Percentiles rank a stretch among this genome's conserved stretches.
Evolutionary conservation across 2,329 filamentous ascomycete species (phyloP).

Genomic region (Diaporthe citrichinensis): DNA sequence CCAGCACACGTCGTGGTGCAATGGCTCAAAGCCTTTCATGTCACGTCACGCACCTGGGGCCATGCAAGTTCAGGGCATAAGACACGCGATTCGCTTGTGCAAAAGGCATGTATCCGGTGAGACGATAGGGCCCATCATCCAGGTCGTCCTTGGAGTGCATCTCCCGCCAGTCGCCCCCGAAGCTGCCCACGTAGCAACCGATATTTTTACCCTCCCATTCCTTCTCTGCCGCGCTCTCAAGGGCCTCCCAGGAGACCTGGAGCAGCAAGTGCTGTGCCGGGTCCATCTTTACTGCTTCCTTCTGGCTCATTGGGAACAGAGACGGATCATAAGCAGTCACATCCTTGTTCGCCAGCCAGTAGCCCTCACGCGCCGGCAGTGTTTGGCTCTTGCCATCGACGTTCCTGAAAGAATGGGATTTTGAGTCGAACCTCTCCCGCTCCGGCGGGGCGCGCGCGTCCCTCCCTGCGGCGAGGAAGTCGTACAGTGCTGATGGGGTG

Average conservation of each 20-base stretch:
- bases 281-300: slow-evolving; percentile 15
- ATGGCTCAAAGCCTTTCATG: neutral
- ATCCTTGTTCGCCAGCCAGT: slow-evolving; percentile 26
- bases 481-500: slow-evolving; percentile 49
- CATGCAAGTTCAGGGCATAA: slow-evolving; percentile 52
- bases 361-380: slow-evolving; percentile 44
- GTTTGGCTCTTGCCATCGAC: slow-evolving; percentile 53
- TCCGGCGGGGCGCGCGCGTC: slow-evolving; percentile 44
- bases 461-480: slow-evolving; percentile 50
- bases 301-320: neutral
- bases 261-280: slow-evolving; percentile 26
- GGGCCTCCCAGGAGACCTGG: slow-evolving; percentile 30
- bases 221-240: slow-evolving; percentile 44
- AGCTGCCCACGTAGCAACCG: slow-evolving; percentile 44
- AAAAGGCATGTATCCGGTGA: slow-evolving; percentile 56
- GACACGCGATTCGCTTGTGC: slow-evolving; percentile 53
- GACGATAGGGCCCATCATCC: slow-evolving; percentile 51
- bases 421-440: slow-evolving; percentile 39
- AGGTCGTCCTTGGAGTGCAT: slow-evolving; percentile 19
- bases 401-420: slow-evolving; percentile 14
- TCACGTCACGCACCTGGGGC: slow-evolving; percentile 48
- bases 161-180: slow-evolving; percentile 42
- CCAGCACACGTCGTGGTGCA: neutral
- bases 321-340: slow-evolving; percentile 8
- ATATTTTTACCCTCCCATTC: slow-evolving; percentile 42